Evolutionary conservation across 139 green algal genomes (phyloP).

Genomic region (Yamagishiella unicocca): DNA sequence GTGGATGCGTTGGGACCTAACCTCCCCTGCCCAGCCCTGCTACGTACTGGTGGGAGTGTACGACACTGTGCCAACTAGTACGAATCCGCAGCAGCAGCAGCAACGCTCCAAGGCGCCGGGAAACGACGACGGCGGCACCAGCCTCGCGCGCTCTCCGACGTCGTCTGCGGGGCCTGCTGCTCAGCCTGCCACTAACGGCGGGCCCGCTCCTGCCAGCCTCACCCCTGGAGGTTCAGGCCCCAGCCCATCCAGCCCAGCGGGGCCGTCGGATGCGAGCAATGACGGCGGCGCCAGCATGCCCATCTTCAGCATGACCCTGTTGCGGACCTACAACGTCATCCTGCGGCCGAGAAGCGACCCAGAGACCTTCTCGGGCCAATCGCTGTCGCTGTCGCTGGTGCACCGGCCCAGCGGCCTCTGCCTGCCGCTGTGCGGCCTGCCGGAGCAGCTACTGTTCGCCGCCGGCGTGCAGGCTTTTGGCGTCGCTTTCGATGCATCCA

Average conservation of each 20-base stretch:
- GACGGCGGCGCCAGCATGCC: neutral
- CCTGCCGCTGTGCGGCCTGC: slow-evolving; percentile 33
- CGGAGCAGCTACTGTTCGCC: neutral
- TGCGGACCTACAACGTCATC: neutral
- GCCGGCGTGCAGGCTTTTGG: neutral
- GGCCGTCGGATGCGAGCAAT: too few relatives aligned
- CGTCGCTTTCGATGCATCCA: neutral
- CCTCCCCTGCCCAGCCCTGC: neutral
- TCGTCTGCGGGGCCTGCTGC: too few relatives aligned
- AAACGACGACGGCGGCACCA: neutral
- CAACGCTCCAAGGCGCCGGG: neutral
- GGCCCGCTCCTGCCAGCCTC: too few relatives aligned
- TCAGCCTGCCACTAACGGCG: too few relatives aligned
- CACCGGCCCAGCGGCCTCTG: neutral
- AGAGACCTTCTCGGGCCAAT: neutral
- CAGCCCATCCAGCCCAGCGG: too few relatives aligned
- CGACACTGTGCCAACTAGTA: neutral
- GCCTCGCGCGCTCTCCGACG: too few relatives aligned
- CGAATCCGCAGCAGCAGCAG: neutral
- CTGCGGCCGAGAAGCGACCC: slow-evolving; percentile 2
- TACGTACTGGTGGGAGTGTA: neutral
- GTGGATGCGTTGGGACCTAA: too few relatives aligned
- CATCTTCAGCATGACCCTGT: neutral
- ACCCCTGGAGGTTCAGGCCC: too few relatives aligned
- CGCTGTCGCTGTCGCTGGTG: neutral